Percentiles rank a stretch among this genome's conserved stretches.
phyloP scores from a whole-genome alignment of 495 filamentous ascomycete species.

The Trichoderma gamsii region DNA sequence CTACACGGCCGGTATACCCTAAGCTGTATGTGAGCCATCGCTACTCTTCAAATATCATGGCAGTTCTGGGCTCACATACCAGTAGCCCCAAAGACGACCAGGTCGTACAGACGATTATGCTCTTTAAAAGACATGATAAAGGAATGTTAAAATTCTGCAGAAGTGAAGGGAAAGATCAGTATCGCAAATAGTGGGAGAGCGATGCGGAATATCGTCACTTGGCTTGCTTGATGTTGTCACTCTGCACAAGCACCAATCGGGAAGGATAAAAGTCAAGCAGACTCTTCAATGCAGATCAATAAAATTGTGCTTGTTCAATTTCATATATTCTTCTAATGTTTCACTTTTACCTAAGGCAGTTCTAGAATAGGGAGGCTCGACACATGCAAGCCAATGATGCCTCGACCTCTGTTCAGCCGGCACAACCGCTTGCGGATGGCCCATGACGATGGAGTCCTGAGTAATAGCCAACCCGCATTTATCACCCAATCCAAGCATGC shows the following conservation, averaged over 20 bases:
- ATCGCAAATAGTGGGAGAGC: no score
- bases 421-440: neutral
- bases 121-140: constrained; percentile 37
- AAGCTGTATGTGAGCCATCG: constrained; percentile 26
- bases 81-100: constrained; percentile 73
- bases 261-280: neutral
- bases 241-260: neutral
- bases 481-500: neutral
- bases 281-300: no score
- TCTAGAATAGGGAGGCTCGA: neutral
- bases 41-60: neutral
- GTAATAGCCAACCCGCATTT: neutral
- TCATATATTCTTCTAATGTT: neutral
- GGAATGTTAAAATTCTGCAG: neutral
- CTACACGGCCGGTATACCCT: constrained; percentile 80
- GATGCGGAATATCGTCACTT: neutral
- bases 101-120: constrained; percentile 63
- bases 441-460: neutral
- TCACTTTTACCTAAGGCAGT: neutral
- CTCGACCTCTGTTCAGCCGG: neutral
- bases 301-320: no score
- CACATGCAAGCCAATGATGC: neutral
- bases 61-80: constrained; percentile 24
- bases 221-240: neutral
- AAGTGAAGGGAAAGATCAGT: neutral